Percentiles rank a stretch among this genome's conserved stretches.
Evolutionary conservation across 495 filamentous ascomycete genomes (phyloP).

Genomic region (Aspergillus campestris): DNA sequence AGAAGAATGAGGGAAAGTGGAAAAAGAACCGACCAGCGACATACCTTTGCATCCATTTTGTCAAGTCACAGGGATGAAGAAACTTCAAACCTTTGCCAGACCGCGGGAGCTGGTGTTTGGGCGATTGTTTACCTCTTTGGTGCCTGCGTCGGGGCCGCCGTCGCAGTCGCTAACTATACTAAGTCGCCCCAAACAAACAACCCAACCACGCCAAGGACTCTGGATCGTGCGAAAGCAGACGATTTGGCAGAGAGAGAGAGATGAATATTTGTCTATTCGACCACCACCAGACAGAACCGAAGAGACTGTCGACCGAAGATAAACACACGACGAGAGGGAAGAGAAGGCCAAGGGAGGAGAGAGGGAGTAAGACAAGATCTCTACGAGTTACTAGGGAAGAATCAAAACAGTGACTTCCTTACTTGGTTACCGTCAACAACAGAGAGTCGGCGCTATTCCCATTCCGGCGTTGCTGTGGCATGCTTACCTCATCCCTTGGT

Average conservation of each 20-base stretch:
- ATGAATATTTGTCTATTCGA: conserved; percentile 1
- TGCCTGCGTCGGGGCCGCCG: conserved; percentile 7
- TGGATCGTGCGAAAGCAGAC: too few relatives aligned
- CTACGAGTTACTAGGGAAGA: too few relatives aligned
- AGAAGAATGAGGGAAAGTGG: not conserved
- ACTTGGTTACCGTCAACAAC: conserved; percentile 19
- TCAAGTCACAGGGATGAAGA: not conserved
- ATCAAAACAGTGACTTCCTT: conserved; percentile 11
- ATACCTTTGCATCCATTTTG: conserved; percentile 40
- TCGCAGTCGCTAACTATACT: conserved; percentile 16
- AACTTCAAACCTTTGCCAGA: conserved; percentile 7
- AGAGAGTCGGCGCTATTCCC: conserved; percentile 7
- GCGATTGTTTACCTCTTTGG: conserved; percentile 26
- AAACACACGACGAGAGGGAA: conserved; percentile 9
- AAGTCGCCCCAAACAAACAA: conserved; percentile 23
- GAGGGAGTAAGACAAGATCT: not conserved
- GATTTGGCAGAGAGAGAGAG: not conserved
- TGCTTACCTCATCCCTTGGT: conserved; percentile 16
- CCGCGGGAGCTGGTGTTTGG: conserved; percentile 2
- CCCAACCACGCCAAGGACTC: conserved; percentile 13
- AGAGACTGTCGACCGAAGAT: conserved; percentile 1
- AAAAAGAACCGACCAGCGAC: conserved; percentile 6
- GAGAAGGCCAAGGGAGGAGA: conserved; percentile 8
- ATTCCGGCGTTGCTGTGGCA: conserved; percentile 4
- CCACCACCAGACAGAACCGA: not conserved